A percentile compares a stretch with the other conserved stretches of the same genome.
Conservation (phyloP, 2,329 filamentous ascomycete species). For the Aspergillus arachidicola region DNA sequence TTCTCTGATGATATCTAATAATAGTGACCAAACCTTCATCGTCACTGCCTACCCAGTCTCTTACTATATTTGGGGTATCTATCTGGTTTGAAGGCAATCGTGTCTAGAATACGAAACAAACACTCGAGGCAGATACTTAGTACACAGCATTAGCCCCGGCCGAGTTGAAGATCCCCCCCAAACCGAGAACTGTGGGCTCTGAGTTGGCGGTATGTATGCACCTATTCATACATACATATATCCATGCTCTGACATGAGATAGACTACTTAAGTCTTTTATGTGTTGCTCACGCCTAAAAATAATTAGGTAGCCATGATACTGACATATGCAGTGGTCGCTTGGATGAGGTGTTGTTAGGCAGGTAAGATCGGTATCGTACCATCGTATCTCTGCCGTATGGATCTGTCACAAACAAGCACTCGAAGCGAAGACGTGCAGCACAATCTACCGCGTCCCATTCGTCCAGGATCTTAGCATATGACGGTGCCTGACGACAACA, state of each 20-base stretch:
- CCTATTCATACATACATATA: neutral
- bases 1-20: neutral
- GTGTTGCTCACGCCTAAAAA: neutral
- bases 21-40: neutral
- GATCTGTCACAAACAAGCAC: neutral
- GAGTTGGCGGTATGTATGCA: neutral
- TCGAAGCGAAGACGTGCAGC: neutral
- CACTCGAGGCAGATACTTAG: neutral
- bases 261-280: neutral
- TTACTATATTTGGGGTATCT: neutral
- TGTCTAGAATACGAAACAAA: neutral
- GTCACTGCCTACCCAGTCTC: neutral
- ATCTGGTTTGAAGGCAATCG: neutral
- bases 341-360: neutral
- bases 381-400: neutral
- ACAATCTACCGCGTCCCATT: neutral
- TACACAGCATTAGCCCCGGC: no score
- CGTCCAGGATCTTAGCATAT: neutral
- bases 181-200: neutral
- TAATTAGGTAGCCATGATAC: neutral
- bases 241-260: neutral
- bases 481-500: neutral
- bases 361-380: neutral
- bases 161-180: neutral
- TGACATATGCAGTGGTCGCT: neutral